Evolutionary conservation across 176 grass and related monocot genomes (phyloP), one percentile per base, ranked within the genome.

Genomic region (Echinochloa phyllopogon): DNA sequence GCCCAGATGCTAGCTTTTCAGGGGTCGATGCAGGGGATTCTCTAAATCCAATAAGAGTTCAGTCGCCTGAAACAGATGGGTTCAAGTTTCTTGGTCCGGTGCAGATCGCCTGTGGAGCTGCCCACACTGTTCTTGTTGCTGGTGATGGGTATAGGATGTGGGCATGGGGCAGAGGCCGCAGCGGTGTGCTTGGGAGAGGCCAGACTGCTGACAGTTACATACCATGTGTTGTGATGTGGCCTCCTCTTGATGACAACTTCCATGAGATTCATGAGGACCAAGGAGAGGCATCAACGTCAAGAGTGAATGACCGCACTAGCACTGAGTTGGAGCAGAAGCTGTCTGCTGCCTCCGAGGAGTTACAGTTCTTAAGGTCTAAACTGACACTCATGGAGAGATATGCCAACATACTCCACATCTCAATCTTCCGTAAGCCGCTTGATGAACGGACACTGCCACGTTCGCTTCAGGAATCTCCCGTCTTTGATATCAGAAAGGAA

Each of bases 41-140:
- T 75, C 80, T 94, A 43, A 36, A 81, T 81, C 91, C 96, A 2
- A 83, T 88, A 92, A 95, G 86, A 49, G 74, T 98, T 72, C 91
- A 89, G 51, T 90, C 91, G 81, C 89, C 93, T 80, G 91, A 95
- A 90, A 89, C 89, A 62, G 86, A 92, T 81, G 96, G 91, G 9
- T 89, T 87, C 58, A 88, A 83, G 51, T 98, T 99, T 78, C 74
- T 88, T 18, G 91, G 89, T 71, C 89, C 96, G 16, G 61, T 92
- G 44, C 93, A 99, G 80, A 75, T 99, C 23, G 39, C 83, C 39
- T 99, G 96, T 33, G 96, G 96, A 81, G 96, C 96, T 78, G 96
- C 96, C 11, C 96, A 99, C 76, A 99, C 96, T 21, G 84, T 99
- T 92, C 90, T 99, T 90, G 86, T 99, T 89, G 87, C 96, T 37